Percentiles rank a stretch among this genome's conserved stretches.
These are phyloP conservation scores for Clavaria fumosa DNA, from an alignment of 768 basidiomycete genomes.

Conservation along the genomic window DNA sequence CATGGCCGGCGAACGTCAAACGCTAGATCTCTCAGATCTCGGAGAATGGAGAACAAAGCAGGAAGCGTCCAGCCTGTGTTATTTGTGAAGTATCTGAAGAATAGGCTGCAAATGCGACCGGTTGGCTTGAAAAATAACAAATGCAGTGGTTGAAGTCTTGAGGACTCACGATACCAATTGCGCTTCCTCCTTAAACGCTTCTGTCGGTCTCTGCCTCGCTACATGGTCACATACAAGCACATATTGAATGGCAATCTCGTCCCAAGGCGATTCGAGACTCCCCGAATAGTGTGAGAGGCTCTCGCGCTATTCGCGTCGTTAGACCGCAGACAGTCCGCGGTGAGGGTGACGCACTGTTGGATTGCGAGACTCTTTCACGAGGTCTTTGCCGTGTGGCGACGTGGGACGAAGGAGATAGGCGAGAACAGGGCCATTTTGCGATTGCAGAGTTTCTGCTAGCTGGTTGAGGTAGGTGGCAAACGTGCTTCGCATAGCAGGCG, in stretches of 20 bases:
- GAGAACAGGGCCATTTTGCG: slow-evolving; percentile 52
- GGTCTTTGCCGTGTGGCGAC: slow-evolving; percentile 60
- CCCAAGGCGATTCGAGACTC: slow-evolving; percentile 62
- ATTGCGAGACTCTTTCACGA: slow-evolving; percentile 58
- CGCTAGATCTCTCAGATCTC: slow-evolving; percentile 74
- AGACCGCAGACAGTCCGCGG: slow-evolving; percentile 2
- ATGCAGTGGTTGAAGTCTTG: slow-evolving; percentile 2
- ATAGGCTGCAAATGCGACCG: slow-evolving; percentile 29
- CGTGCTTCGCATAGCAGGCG: slow-evolving; percentile 34
- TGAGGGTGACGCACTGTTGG: slow-evolving; percentile 24
- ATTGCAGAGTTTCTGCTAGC: slow-evolving; percentile 42
- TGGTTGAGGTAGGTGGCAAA: slow-evolving; percentile 46
- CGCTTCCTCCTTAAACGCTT: slow-evolving; percentile 73
- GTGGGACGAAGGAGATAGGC: slow-evolving; percentile 66
- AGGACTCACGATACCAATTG: slow-evolving; percentile 58
- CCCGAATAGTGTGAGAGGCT: slow-evolving; percentile 38
- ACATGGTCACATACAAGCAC: slow-evolving; percentile 59
- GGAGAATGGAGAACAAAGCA: slow-evolving; percentile 63
- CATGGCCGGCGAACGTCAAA: slow-evolving; percentile 48
- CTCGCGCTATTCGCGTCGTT: slow-evolving; percentile 18
- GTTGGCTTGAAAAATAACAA: not conserved
- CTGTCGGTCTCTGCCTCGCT: slow-evolving; percentile 46
- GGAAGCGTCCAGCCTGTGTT: slow-evolving; percentile 82
- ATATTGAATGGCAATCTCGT: slow-evolving; percentile 75
- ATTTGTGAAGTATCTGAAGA: slow-evolving; percentile 64